These are phyloP conservation scores for Candida multigemmis DNA, from an alignment of 805 yeast species.

Conservation along the genomic window DNA sequence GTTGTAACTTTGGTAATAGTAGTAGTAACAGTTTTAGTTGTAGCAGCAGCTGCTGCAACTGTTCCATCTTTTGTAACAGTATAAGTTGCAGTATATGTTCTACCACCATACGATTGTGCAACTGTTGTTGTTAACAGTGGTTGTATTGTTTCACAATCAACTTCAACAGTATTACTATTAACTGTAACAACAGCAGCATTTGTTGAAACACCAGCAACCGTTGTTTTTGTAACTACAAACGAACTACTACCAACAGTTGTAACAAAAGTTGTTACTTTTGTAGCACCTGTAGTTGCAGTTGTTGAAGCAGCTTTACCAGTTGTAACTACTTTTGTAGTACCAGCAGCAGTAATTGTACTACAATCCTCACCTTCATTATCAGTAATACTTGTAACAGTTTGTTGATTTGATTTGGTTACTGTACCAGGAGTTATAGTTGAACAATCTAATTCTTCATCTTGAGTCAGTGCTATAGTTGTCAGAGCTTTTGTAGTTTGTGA, in stretches of 20 bases:
- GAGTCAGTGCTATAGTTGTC: neutral
- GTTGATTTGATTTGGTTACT: neutral
- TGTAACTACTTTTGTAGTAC: neutral
- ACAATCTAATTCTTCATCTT: neutral
- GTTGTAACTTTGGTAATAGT: neutral
- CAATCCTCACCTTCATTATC: neutral
- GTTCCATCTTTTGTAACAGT: neutral
- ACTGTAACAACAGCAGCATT: neutral
- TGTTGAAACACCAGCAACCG: constrained; percentile 2
- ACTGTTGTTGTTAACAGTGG: neutral
- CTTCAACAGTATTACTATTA: constrained; percentile 1
- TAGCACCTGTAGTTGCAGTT: constrained; percentile 1
- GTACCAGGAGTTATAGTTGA: neutral
- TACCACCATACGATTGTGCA: neutral
- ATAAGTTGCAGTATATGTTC: neutral
- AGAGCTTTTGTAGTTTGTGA: neutral
- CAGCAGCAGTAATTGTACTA: neutral
- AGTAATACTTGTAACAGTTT: neutral
- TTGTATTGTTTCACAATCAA: constrained; percentile 1
- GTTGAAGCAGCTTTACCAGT: neutral
- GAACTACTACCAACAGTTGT: constrained; percentile 1
- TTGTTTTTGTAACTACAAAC: constrained; percentile 1
- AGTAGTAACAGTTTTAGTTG: constrained; percentile 1
- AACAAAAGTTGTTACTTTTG: neutral
- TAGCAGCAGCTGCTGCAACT: constrained; percentile 2